Percentiles rank a stretch among this genome's conserved stretches.
These are phyloP conservation scores for Hydnomerulius pinastri DNA, from an alignment of 768 basidiomycete species.

Conservation along the genomic window DNA sequence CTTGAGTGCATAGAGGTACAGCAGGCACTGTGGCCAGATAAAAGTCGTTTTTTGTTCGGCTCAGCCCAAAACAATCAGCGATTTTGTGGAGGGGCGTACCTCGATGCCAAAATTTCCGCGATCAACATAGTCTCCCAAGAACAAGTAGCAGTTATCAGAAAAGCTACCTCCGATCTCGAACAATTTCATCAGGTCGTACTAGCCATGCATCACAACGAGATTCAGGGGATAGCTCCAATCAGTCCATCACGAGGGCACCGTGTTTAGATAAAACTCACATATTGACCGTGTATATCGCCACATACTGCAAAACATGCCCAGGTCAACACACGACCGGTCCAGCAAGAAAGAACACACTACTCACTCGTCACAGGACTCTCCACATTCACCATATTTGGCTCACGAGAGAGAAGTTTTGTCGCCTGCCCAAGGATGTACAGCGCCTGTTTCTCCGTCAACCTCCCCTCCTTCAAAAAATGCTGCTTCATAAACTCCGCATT, in stretches of 20 bases:
- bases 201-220: constrained; percentile 2
- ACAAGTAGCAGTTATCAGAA: constrained; percentile 84
- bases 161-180: constrained; percentile 93
- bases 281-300: constrained; percentile 98
- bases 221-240: not conserved
- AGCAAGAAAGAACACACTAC: constrained; percentile 30
- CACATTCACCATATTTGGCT: constrained; percentile 86
- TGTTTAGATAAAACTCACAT: constrained; percentile 81
- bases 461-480: constrained; percentile 88
- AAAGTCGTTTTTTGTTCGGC: not conserved
- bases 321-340: constrained; percentile 8
- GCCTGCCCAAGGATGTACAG: constrained; percentile 75
- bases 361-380: constrained; percentile 89
- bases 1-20: constrained; percentile 94
- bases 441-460: constrained; percentile 82
- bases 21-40: constrained; percentile 59
- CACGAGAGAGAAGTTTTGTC: constrained; percentile 64
- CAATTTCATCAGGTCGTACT: constrained; percentile 99
- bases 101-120: constrained; percentile 91
- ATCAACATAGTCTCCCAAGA: constrained; percentile 97
- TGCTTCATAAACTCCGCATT: constrained; percentile 81
- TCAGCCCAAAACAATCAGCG: not conserved
- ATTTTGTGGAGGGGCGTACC: constrained; percentile 35
- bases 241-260: constrained; percentile 37
- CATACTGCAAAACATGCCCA: constrained; percentile 60